These are phyloP conservation scores for Cytospora leucostoma DNA, from an alignment of 2,329 filamentous ascomycete species.

Conservation along the genomic window DNA sequence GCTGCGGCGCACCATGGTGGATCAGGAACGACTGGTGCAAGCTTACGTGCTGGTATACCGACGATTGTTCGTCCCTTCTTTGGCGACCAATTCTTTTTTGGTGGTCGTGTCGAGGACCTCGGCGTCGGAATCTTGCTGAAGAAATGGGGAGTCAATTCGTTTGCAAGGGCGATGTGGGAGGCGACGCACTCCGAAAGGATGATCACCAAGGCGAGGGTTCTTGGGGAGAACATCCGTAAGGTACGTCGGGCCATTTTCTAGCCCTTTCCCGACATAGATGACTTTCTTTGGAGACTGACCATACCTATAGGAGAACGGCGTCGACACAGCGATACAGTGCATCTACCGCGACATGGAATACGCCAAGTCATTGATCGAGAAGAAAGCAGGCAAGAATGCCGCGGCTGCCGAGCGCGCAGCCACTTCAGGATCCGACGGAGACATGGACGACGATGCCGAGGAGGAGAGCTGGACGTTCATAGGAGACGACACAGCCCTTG, in stretches of 20 bases:
- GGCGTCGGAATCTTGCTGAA: constrained; percentile 89
- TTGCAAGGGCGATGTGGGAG: constrained; percentile 87
- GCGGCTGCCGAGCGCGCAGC: constrained; percentile 39
- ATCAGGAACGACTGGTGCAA: constrained; percentile 91
- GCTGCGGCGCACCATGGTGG: constrained; percentile 94
- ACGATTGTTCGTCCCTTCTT: constrained; percentile 98
- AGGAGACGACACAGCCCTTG: constrained; percentile 53
- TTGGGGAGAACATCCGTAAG: constrained; percentile 86
- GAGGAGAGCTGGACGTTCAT: constrained; percentile 93
- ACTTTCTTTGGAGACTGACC: constrained; percentile 15
- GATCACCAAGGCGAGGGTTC: constrained; percentile 77
- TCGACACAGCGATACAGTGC: constrained; percentile 85
- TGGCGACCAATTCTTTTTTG: constrained; percentile 97
- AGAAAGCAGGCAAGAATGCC: constrained; percentile 55
- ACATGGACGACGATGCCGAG: constrained; percentile 62
- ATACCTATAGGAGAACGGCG: constrained; percentile 74
- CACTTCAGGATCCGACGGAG: constrained; percentile 36
- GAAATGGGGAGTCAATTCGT: constrained; percentile 83
- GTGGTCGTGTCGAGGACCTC: constrained; percentile 83
- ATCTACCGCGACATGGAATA: constrained; percentile 97
- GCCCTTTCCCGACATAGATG: background rate
- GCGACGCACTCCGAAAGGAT: constrained; percentile 88
- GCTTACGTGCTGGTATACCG: constrained; percentile 84
- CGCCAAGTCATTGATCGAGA: constrained; percentile 78
- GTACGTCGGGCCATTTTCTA: constrained; percentile 51